Evolutionary conservation across 2,329 filamentous ascomycete genomes (phyloP).

Genomic region (Aspergillus sp.): DNA sequence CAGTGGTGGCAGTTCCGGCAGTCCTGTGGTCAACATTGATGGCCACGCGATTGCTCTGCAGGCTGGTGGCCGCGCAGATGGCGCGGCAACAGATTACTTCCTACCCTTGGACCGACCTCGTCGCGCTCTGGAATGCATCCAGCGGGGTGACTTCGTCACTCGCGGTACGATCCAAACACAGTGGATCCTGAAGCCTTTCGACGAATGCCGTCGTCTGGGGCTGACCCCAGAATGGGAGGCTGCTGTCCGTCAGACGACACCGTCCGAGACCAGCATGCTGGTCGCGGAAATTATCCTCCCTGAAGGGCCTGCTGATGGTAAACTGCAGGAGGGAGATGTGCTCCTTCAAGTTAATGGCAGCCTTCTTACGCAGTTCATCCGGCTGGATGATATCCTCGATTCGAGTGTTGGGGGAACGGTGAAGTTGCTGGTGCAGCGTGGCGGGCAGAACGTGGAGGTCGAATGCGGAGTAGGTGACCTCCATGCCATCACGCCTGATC

Average conservation of each 20-base stretch:
- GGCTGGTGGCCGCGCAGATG: constrained; percentile 87
- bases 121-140: constrained; percentile 79
- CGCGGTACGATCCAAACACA: constrained; percentile 97
- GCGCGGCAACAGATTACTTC: constrained; percentile 96
- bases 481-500: constrained; percentile 89
- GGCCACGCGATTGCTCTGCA: constrained; percentile 88
- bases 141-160: constrained; percentile 65
- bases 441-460: constrained; percentile 78
- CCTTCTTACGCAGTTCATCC: constrained; percentile 86
- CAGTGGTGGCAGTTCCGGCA: constrained; percentile 95
- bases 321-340: constrained; percentile 91
- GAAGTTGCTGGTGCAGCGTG: constrained; percentile 75
- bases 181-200: constrained; percentile 94
- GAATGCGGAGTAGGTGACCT: constrained; percentile 81
- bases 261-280: constrained; percentile 92
- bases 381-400: constrained; percentile 85
- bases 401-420: constrained; percentile 75
- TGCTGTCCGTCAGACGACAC: constrained; percentile 72
- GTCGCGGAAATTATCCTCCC: constrained; percentile 93
- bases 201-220: constrained; percentile 87
- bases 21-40: constrained; percentile 93
- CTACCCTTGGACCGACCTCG: constrained; percentile 84
- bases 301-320: constrained; percentile 75
- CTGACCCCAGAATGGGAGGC: constrained; percentile 81
- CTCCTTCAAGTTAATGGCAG: constrained; percentile 89